Evolutionary conservation across 2,329 filamentous ascomycete genomes (phyloP).

Genomic region (Ophiosphaerella narmari): DNA sequence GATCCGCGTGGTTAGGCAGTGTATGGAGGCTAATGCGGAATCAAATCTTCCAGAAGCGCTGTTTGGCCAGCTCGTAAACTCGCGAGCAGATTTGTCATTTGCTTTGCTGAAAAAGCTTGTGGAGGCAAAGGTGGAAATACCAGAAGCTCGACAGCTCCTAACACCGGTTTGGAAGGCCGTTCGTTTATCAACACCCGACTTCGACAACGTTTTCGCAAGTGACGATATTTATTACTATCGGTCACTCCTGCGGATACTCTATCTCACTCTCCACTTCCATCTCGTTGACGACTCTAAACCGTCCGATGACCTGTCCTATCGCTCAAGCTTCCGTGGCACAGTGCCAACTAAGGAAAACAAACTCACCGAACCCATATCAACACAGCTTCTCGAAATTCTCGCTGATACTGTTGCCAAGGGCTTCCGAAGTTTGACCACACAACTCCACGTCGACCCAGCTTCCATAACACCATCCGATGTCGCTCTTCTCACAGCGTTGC

Average conservation of each 20-base stretch:
- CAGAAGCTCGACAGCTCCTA: slow-evolving; percentile 61
- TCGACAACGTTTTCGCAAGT: slow-evolving; percentile 62
- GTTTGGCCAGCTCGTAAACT: slow-evolving; percentile 77
- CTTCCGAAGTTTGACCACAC: slow-evolving; percentile 78
- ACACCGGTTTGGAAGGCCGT: slow-evolving; percentile 65
- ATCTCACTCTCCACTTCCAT: slow-evolving; percentile 75
- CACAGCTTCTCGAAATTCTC: slow-evolving; percentile 73
- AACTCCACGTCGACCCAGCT: slow-evolving; percentile 75
- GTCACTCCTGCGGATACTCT: slow-evolving; percentile 80
- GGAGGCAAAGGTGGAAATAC: slow-evolving; percentile 55
- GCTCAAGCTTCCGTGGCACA: slow-evolving; percentile 43
- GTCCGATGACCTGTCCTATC: slow-evolving; percentile 26
- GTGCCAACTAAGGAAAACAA: slow-evolving; percentile 51
- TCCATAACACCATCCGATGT: slow-evolving; percentile 78
- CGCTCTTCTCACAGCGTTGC: slow-evolving; percentile 81
- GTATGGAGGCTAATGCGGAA: slow-evolving; percentile 76
- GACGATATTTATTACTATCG: slow-evolving; percentile 75
- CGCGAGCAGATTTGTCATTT: slow-evolving; percentile 79
- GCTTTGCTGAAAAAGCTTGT: slow-evolving; percentile 81
- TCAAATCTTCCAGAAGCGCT: slow-evolving; percentile 75
- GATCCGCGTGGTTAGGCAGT: slow-evolving; percentile 74
- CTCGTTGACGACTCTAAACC: slow-evolving; percentile 43
- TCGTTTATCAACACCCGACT: slow-evolving; percentile 58
- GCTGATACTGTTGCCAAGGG: slow-evolving; percentile 79
- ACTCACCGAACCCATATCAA: slow-evolving; percentile 31